A percentile compares a stretch with the other conserved stretches of the same genome.
These are phyloP conservation scores for Calonectria leucothoes DNA, from an alignment of 2,329 filamentous ascomycete genomes.

Conservation along the genomic window DNA sequence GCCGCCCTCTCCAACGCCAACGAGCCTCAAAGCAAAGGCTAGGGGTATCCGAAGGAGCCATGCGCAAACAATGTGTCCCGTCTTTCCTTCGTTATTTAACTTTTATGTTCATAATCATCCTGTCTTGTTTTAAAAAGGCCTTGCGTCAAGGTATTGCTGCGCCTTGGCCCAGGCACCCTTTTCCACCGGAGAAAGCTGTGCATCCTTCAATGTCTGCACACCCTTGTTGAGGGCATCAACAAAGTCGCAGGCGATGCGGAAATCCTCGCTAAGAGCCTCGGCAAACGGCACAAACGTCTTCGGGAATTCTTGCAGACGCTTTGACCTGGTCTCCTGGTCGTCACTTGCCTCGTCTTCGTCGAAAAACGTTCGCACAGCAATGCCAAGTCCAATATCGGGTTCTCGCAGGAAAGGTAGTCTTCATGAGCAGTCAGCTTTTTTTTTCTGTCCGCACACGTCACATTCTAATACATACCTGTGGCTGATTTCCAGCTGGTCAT, in stretches of 20 bases:
- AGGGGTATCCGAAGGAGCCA: constrained; percentile 36
- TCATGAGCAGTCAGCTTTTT: constrained; percentile 25
- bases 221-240: constrained; percentile 69
- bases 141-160: constrained; percentile 61
- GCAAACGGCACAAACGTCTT: constrained; percentile 68
- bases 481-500: constrained; percentile 76
- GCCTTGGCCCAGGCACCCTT: constrained; percentile 67
- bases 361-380: constrained; percentile 83
- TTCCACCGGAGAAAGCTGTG: constrained; percentile 59
- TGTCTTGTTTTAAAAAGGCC: constrained; percentile 50
- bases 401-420: constrained; percentile 76
- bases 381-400: constrained; percentile 80
- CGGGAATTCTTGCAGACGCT: constrained; percentile 63
- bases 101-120: constrained; percentile 32
- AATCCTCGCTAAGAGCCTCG: constrained; percentile 68
- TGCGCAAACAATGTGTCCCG: constrained; percentile 30
- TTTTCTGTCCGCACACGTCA: not conserved
- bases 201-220: constrained; percentile 63
- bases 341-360: constrained; percentile 75
- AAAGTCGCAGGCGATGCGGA: constrained; percentile 68
- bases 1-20: constrained; percentile 42
- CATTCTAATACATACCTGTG: constrained; percentile 68
- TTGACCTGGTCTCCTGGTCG: constrained; percentile 57
- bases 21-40: constrained; percentile 37
- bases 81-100: constrained; percentile 31